phyloP scores from a whole-genome alignment of 129 eudicot species.

The Tagetes patula region DNA sequence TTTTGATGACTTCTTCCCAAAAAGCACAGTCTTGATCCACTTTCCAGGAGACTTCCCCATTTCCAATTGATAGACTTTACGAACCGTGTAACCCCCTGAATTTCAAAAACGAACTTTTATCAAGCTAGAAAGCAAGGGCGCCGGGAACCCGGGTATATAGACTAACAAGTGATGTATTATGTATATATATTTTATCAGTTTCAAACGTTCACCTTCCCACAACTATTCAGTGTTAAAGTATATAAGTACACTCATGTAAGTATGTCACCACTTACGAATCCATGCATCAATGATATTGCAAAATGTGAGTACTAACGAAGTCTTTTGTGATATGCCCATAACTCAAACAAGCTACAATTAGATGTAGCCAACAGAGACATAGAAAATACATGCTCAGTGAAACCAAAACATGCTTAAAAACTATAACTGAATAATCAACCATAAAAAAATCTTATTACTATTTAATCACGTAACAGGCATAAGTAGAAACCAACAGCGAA shows the following conservation, averaged over 20 bases:
- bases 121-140: not conserved
- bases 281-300: not conserved
- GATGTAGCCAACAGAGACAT: not conserved
- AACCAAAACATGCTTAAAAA: conserved; percentile 14
- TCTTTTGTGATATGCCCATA: not conserved
- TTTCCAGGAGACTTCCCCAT: conserved; percentile 95
- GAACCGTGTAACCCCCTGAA: conserved; percentile 29
- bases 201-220: not conserved
- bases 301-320: not conserved
- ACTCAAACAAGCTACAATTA: not conserved
- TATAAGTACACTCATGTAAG: not conserved
- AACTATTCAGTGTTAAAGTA: not conserved
- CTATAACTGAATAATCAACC: not conserved
- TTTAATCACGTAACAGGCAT: not conserved
- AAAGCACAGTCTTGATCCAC: conserved; percentile 82
- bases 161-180: not conserved
- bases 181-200: not conserved
- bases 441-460: not conserved
- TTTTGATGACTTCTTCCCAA: conserved; percentile 77
- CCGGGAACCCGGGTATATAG: not conserved
- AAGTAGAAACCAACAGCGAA: conserved; percentile 6
- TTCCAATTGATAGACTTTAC: conserved; percentile 19
- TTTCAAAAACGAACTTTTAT: conserved; percentile 20
- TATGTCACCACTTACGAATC: conserved; percentile 8
- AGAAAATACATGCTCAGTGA: not conserved